Evolutionary conservation across 441 rosid species (phyloP).

Genomic region (Erodium texanum): DNA sequence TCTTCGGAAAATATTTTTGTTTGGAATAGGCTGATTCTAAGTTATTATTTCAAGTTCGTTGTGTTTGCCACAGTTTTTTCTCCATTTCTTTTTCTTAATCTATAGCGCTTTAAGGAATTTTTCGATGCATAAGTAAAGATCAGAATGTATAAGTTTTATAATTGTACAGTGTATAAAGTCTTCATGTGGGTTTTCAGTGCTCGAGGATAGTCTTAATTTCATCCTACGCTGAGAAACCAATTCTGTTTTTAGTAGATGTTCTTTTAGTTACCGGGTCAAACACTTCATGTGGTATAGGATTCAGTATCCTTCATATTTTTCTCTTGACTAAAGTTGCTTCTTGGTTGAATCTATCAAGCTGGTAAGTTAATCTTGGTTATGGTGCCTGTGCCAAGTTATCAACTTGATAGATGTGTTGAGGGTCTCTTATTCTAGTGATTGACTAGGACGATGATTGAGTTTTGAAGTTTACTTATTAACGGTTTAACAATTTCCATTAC

Average conservation of each 20-base stretch:
- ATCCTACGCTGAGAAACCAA: background rate
- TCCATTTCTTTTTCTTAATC: background rate
- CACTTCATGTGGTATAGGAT: background rate
- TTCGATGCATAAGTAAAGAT: background rate
- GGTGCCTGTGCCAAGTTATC: background rate
- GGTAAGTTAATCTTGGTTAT: background rate
- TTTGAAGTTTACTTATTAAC: background rate
- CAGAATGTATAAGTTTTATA: background rate
- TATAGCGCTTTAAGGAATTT: background rate
- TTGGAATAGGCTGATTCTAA: background rate
- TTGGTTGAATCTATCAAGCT: background rate
- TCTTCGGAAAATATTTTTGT: background rate
- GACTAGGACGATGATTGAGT: background rate
- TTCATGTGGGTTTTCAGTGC: background rate
- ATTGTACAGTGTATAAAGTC: background rate
- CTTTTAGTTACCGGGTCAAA: background rate
- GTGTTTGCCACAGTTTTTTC: background rate
- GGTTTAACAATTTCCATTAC: background rate
- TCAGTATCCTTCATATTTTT: background rate
- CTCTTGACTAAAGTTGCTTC: background rate
- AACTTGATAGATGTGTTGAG: background rate
- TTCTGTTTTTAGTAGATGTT: background rate
- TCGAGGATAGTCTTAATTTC: background rate
- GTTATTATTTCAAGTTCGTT: background rate
- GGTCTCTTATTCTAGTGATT: background rate